Percentiles rank a stretch among this genome's conserved stretches.
Conservation (phyloP, 768 basidiomycete species). For the Russula vinacea region DNA sequence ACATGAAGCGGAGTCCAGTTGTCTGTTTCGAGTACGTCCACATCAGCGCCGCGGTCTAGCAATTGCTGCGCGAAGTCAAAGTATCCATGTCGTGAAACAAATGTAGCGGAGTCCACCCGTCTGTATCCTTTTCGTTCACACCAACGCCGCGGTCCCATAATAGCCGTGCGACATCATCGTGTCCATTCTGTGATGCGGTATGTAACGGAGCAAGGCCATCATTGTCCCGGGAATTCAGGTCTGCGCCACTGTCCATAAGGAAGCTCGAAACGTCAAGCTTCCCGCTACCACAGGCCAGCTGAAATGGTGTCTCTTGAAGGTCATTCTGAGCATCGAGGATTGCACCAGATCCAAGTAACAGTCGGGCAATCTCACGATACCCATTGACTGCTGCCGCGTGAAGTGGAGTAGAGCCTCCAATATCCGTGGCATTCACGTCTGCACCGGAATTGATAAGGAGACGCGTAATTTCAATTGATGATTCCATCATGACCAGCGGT, state of each 20-base stretch:
- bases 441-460: not conserved
- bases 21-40: no score
- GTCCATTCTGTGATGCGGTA: not conserved
- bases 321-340: slow-evolving; percentile 4
- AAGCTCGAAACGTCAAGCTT: slow-evolving; percentile 2
- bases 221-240: not conserved
- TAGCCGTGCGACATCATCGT: not conserved
- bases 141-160: not conserved
- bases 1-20: no score
- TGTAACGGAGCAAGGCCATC: not conserved
- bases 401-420: not conserved
- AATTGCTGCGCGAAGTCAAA: not conserved
- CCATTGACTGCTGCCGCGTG: slow-evolving; percentile 1
- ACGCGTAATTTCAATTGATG: not conserved
- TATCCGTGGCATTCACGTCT: not conserved
- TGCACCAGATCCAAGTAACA: not conserved
- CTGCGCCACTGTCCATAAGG: not conserved
- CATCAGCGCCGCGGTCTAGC: no score
- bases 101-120: not conserved
- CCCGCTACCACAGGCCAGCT: not conserved
- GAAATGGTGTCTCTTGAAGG: not conserved
- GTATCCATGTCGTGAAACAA: not conserved
- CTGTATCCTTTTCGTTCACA: not conserved
- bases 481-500: not conserved
- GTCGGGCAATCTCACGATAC: not conserved